Conservation (phyloP, 495 filamentous ascomycete genomes). For the Hypoxylon lienhwacheense region DNA sequence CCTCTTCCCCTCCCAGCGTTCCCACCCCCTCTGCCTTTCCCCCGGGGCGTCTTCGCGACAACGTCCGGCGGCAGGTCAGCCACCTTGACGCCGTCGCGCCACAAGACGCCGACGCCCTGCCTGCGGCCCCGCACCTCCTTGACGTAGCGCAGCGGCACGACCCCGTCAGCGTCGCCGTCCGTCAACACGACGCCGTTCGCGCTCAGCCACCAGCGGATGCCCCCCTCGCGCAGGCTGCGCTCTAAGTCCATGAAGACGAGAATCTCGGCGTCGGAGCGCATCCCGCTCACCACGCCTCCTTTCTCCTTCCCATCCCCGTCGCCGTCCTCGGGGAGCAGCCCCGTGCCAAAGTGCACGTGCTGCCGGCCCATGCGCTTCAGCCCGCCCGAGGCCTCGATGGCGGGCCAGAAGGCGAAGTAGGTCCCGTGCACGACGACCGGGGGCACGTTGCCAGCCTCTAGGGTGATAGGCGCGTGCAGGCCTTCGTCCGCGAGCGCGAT, state of each 20-base stretch:
- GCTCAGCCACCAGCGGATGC: slow-evolving; percentile 78
- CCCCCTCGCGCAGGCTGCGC: slow-evolving; percentile 60
- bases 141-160: slow-evolving; percentile 50
- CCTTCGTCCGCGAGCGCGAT: slow-evolving; percentile 68
- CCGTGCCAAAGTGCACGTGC: slow-evolving; percentile 85
- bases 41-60: slow-evolving; percentile 47
- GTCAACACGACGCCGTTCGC: slow-evolving; percentile 77
- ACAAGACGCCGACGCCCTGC: slow-evolving; percentile 63
- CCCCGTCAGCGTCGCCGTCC: slow-evolving; percentile 51
- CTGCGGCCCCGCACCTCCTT: slow-evolving; percentile 60
- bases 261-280: slow-evolving; percentile 77
- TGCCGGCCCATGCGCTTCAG: slow-evolving; percentile 77
- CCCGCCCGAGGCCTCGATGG: slow-evolving; percentile 72
- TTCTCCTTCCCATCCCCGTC: slow-evolving; percentile 46
- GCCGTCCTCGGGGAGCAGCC: slow-evolving; percentile 52
- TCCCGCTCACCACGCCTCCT: slow-evolving; percentile 72
- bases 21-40: slow-evolving; percentile 44
- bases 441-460: slow-evolving; percentile 56
- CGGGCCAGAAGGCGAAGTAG: slow-evolving; percentile 70
- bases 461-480: slow-evolving; percentile 67
- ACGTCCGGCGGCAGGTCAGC: slow-evolving; percentile 56
- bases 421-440: slow-evolving; percentile 81
- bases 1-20: slow-evolving; percentile 25
- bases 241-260: slow-evolving; percentile 78
- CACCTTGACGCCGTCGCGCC: slow-evolving; percentile 64